Percentiles rank a stretch among this genome's conserved stretches.
Conservation (phyloP, 768 basidiomycete genomes). For the Mycena albidolilacea region DNA sequence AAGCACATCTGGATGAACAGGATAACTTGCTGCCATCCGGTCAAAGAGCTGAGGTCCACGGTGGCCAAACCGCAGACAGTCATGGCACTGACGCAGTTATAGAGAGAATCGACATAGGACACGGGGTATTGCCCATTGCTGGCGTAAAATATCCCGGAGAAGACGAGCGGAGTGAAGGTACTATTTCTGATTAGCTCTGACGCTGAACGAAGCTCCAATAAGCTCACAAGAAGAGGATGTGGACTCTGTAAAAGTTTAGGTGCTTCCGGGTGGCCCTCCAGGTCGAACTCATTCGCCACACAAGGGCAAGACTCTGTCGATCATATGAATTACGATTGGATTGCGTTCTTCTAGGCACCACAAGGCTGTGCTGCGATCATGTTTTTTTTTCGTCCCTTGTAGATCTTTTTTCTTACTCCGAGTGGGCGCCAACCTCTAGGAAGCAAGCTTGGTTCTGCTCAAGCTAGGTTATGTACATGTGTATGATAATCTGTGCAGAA, state of each 20-base stretch:
- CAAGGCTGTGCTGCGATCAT: slow-evolving; percentile 4
- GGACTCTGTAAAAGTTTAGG: slow-evolving; percentile 79
- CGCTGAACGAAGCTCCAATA: slow-evolving; percentile 30
- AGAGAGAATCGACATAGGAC: slow-evolving; percentile 83
- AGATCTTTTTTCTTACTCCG: too few relatives aligned
- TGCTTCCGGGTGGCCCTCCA: slow-evolving; percentile 57
- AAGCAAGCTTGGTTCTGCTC: slow-evolving; percentile 41
- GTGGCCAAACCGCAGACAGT: slow-evolving; percentile 84
- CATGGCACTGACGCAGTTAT: slow-evolving; percentile 83
- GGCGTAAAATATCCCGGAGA: slow-evolving; percentile 86
- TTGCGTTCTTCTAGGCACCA: slow-evolving; percentile 5
- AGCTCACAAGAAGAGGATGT: slow-evolving; percentile 73
- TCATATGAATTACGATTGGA: not conserved
- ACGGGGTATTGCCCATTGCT: slow-evolving; percentile 82
- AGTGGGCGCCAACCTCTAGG: not conserved
- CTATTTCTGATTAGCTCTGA: slow-evolving; percentile 53
- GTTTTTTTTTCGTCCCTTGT: not conserved
- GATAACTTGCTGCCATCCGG: slow-evolving; percentile 77
- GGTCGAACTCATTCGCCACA: slow-evolving; percentile 25
- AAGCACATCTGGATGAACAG: slow-evolving; percentile 86
- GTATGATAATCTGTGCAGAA: slow-evolving; percentile 38
- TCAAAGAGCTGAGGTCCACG: slow-evolving; percentile 77
- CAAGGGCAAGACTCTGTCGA: not conserved
- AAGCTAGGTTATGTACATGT: slow-evolving; percentile 38
- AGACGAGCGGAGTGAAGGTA: slow-evolving; percentile 83